Conservation (phyloP, 2,329 filamentous ascomycete species). For the Phialophora tarda region DNA sequence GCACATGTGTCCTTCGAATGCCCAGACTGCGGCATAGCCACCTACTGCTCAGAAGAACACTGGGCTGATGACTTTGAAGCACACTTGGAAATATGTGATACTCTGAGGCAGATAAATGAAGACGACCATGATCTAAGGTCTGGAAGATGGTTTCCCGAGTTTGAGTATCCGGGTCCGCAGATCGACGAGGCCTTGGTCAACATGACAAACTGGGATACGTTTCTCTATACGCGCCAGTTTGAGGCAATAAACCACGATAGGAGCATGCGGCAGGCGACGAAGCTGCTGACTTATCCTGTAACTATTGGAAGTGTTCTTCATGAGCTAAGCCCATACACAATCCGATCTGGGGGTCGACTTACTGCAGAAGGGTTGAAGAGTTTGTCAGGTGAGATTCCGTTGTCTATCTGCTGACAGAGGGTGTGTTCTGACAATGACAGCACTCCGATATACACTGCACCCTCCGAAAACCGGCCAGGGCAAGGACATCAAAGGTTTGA, state of each 20-base stretch:
- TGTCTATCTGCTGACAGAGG: constrained; percentile 43
- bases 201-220: constrained; percentile 98
- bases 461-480: constrained; percentile 81
- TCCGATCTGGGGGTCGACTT: constrained; percentile 74
- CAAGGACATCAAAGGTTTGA: constrained; percentile 73
- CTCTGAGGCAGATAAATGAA: constrained; percentile 90
- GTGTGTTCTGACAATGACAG: constrained; percentile 52
- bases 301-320: constrained; percentile 91
- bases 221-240: constrained; percentile 90
- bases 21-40: constrained; percentile 90
- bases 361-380: constrained; percentile 91
- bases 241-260: constrained; percentile 89
- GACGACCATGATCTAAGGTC: constrained; percentile 95
- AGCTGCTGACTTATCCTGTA: constrained; percentile 89
- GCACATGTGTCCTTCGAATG: constrained; percentile 92
- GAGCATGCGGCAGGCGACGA: constrained; percentile 88
- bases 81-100: constrained; percentile 91
- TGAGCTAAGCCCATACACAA: constrained; percentile 89
- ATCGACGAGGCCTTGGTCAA: constrained; percentile 93
- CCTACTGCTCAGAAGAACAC: constrained; percentile 92
- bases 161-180: constrained; percentile 85
- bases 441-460: constrained; percentile 90
- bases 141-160: constrained; percentile 90
- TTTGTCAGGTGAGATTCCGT: constrained; percentile 70
- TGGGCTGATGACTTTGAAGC: constrained; percentile 96